Percentiles rank a stretch among this genome's conserved stretches.
Conservation (phyloP, 257 asterid species). For the Primulina tabacum region DNA sequence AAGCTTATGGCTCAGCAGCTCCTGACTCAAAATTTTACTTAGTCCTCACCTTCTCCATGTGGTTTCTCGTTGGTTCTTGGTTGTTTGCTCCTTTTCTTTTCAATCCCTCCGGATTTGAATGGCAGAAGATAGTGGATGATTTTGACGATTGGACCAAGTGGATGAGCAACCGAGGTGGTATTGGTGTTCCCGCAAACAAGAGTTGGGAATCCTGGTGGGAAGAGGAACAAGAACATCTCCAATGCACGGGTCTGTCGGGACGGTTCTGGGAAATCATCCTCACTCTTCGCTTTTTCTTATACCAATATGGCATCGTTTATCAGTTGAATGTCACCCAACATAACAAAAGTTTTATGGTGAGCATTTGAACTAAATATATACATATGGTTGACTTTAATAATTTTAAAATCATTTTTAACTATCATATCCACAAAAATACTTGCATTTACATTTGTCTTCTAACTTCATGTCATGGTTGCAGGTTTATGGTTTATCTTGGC, state of each 20-base stretch:
- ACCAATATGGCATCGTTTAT: slow-evolving; percentile 89
- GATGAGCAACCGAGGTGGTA: slow-evolving; percentile 75
- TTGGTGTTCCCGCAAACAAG: slow-evolving; percentile 83
- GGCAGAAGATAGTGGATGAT: slow-evolving; percentile 98
- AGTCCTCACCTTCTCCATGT: slow-evolving; percentile 58
- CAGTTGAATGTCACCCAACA: slow-evolving; percentile 63
- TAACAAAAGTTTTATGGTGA: slow-evolving; percentile 64
- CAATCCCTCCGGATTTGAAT: slow-evolving; percentile 93
- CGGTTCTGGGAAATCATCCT: slow-evolving; percentile 68
- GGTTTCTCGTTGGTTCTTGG: slow-evolving; percentile 89
- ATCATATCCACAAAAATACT: not conserved
- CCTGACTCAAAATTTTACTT: slow-evolving; percentile 27
- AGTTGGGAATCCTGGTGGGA: slow-evolving; percentile 99
- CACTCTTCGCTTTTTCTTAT: slow-evolving; percentile 69
- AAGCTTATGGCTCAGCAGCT: slow-evolving; percentile 50
- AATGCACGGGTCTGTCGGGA: slow-evolving; percentile 63
- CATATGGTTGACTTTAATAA: too few relatives aligned
- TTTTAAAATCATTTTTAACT: too few relatives aligned
- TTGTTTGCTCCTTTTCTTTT: slow-evolving; percentile 87
- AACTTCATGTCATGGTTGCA: slow-evolving; percentile 28
- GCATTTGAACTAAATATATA: slow-evolving; percentile 14
- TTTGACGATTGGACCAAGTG: slow-evolving; percentile 92
- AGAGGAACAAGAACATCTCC: slow-evolving; percentile 91
- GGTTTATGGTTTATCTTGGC: slow-evolving; percentile 92
- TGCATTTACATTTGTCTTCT: slow-evolving; percentile 10